These are phyloP conservation scores for Cubamyces sp. DNA, from an alignment of 768 basidiomycete species.

Conservation along the genomic window DNA sequence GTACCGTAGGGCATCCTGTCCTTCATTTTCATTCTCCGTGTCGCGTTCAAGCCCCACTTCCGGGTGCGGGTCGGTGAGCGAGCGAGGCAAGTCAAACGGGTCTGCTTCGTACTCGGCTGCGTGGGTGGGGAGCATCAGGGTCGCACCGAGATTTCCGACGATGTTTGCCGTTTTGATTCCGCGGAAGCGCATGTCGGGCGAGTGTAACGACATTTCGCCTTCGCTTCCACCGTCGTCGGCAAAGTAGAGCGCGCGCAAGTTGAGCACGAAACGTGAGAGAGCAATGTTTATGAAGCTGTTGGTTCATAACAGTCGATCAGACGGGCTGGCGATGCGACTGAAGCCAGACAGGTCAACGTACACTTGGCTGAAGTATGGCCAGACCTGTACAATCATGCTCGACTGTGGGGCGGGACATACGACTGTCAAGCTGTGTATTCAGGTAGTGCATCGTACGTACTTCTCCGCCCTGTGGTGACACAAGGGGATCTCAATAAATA, in stretches of 20 bases:
- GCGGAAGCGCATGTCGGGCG: slow-evolving; percentile 8
- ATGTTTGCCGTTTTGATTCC: background rate
- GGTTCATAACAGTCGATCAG: too few species aligned
- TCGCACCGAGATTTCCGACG: slow-evolving; percentile 15
- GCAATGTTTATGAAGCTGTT: slow-evolving; percentile 9
- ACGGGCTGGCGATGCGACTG: too few species aligned
- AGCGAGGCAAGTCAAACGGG: background rate
- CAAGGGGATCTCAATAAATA: too few species aligned
- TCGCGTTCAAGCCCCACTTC: too few species aligned
- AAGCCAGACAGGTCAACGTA: background rate
- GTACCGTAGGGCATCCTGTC: background rate
- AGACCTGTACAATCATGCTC: slow-evolving; percentile 11
- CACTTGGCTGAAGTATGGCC: slow-evolving; percentile 16
- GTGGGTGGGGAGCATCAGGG: background rate
- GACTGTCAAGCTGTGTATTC: background rate
- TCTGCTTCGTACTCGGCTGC: too few species aligned
- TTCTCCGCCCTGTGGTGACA: background rate
- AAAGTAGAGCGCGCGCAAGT: slow-evolving; percentile 13
- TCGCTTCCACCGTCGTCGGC: background rate
- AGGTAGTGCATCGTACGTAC: background rate
- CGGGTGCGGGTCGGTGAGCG: background rate
- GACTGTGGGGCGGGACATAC: background rate
- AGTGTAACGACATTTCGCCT: background rate
- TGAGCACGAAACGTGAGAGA: slow-evolving; percentile 15
- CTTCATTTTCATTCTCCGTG: background rate